These are phyloP conservation scores for Rubus parviflorus DNA, from an alignment of 306 rosid species.

Conservation along the genomic window DNA sequence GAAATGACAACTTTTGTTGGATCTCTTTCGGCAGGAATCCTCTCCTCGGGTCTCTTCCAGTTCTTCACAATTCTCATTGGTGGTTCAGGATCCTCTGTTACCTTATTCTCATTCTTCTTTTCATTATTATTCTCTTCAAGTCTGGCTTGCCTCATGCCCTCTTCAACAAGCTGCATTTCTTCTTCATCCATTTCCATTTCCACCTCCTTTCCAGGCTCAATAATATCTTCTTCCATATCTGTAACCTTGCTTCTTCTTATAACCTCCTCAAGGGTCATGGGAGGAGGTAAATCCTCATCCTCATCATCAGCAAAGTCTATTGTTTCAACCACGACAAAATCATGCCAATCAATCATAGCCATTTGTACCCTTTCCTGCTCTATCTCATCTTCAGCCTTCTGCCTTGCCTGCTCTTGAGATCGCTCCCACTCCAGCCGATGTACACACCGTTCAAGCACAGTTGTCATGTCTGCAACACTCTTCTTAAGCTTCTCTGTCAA, in stretches of 20 bases:
- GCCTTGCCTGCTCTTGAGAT: constrained; percentile 95
- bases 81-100: constrained; percentile 69
- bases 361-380: constrained; percentile 90
- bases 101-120: constrained; percentile 54
- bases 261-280: constrained; percentile 94
- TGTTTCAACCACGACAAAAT: constrained; percentile 92
- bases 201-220: constrained; percentile 83
- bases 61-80: constrained; percentile 97
- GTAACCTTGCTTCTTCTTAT: constrained; percentile 85
- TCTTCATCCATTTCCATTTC: constrained; percentile 99
- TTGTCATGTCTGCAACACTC: constrained; percentile 80
- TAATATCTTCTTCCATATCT: constrained; percentile 63
- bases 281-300: constrained; percentile 93
- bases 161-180: constrained; percentile 92
- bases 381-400: constrained; percentile 89
- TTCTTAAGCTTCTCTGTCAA: constrained; percentile 76
- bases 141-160: constrained; percentile 78
- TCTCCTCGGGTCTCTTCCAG: constrained; percentile 98
- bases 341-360: constrained; percentile 99
- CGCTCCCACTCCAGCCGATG: constrained; percentile 94
- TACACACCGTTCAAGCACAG: constrained; percentile 86
- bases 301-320: constrained; percentile 95
- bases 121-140: constrained; percentile 69
- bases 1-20: constrained; percentile 82
- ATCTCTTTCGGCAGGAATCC: constrained; percentile 80